Conservation (phyloP, 352 stramenopile species). For the Pythium aphanidermatum region DNA sequence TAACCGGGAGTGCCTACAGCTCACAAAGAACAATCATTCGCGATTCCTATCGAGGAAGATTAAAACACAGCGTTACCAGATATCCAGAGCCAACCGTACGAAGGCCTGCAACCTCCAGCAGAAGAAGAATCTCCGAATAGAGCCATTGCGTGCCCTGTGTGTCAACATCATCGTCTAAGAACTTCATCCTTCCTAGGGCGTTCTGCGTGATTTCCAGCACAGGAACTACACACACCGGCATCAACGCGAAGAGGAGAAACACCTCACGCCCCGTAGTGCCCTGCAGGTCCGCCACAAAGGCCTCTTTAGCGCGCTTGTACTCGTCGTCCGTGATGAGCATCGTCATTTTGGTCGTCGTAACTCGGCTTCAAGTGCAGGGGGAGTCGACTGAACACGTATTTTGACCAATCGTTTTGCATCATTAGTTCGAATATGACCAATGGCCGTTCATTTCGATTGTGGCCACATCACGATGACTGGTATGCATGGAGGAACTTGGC, state of each 20-base stretch:
- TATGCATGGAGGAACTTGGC: constrained; percentile 15
- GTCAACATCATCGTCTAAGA: too few relatives aligned
- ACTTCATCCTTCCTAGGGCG: too few relatives aligned
- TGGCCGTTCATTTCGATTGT: constrained; percentile 15
- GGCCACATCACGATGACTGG: constrained; percentile 26
- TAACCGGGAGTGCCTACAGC: constrained; percentile 37
- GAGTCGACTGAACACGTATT: background rate
- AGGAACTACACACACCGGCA: constrained; percentile 36
- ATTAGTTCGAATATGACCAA: constrained; percentile 18
- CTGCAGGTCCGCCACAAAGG: constrained; percentile 64
- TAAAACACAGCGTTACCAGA: constrained; percentile 46
- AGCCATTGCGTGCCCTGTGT: constrained; percentile 78
- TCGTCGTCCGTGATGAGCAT: constrained; percentile 53
- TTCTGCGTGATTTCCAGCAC: too few relatives aligned
- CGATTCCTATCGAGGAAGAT: too few relatives aligned
- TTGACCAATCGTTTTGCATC: constrained; percentile 10
- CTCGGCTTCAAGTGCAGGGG: constrained; percentile 3
- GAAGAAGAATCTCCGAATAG: constrained; percentile 73
- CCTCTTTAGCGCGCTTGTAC: constrained; percentile 84
- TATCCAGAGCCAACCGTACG: constrained; percentile 43
- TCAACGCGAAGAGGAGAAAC: constrained; percentile 67
- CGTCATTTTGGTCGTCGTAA: constrained; percentile 9
- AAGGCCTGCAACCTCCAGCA: constrained; percentile 63
- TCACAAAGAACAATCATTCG: background rate
- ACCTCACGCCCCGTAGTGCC: constrained; percentile 69